Evolutionary conservation across 2,329 filamentous ascomycete species (phyloP).

Genomic region (Fusarium buxicola): DNA sequence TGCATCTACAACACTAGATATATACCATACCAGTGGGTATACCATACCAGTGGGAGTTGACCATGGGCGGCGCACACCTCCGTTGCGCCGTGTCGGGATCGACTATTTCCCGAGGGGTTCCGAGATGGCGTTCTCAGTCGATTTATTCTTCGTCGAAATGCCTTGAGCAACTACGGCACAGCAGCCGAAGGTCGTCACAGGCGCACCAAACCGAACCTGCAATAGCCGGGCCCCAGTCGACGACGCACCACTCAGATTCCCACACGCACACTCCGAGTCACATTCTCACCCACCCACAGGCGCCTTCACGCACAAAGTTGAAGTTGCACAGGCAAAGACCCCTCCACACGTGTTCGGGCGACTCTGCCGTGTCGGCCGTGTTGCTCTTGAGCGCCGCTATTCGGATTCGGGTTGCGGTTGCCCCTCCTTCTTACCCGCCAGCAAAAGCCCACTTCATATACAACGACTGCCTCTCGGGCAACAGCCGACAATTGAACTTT

Average conservation of each 20-base stretch:
- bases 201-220: conserved; percentile 36
- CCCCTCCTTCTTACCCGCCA: conserved; percentile 40
- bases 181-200: conserved; percentile 29
- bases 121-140: conserved; percentile 23
- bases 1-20: conserved; percentile 21
- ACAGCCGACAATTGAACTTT: conserved; percentile 29
- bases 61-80: conserved; percentile 35
- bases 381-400: conserved; percentile 30
- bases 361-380: conserved; percentile 40
- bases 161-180: conserved; percentile 24
- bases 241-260: conserved; percentile 10
- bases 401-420: conserved; percentile 18
- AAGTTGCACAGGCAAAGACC: conserved; percentile 28
- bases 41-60: too few relatives aligned
- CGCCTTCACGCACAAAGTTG: conserved; percentile 27
- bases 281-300: conserved; percentile 27
- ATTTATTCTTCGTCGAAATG: neutral
- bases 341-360: conserved; percentile 41
- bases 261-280: conserved; percentile 26
- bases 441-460: conserved; percentile 40
- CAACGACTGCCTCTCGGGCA: conserved; percentile 30
- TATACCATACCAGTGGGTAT: too few relatives aligned
- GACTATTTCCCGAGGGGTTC: conserved; percentile 25
- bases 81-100: conserved; percentile 33
- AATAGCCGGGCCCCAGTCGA: conserved; percentile 38